Base-by-base conservation (phyloP, 495 filamentous ascomycete species). In the Lindgomyces ingoldianus region DNA sequence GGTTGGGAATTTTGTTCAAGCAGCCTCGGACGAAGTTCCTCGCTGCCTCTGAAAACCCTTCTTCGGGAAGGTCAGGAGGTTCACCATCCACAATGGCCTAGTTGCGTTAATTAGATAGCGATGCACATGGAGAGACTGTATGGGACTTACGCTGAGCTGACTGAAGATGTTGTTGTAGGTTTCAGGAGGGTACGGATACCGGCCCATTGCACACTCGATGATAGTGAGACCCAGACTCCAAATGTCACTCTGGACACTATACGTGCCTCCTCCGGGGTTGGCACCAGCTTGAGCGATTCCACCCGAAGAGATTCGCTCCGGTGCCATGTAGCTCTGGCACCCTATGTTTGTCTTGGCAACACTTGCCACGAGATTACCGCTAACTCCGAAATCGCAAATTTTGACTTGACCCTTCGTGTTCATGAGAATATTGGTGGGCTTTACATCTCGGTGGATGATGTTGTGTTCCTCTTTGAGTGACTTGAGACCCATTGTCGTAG, bases 321-420 rank as follows among this genome's bases (percentile, higher is more conserved):
- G 94, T 0, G 94, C 94, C 94, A 99, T 99, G 78, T 99, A 99
- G 75, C 92, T 96, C 74, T 99, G 94, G 72, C 94, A 99, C 21
- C 94, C 94, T 66, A 99, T 99, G 73, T 99, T 99, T 22, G 94
- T 99, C 76, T 96, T 97, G 22, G 94, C 94, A 67, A 98, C 97
- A 77, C 91, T 96, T 3, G 94, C 93, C 21, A 99, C 94, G 12
- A 99, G 77, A 70, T 99, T 99, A 36, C 94, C 94, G 53, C 90
- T 94, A 11, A 99, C 94, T 69, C 94, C 94, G 72, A 99, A 99
- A 76, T 99, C 94, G 76, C 94, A 99, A 51, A 99, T 96, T 76
- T 99, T 99, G 75, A 98, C 81, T 71, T 98, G 92, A 1, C 94
- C 94, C 48, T 83, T 81, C 14, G 86, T 89, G 75, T 97, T 98